Evolutionary conservation across 2,329 filamentous ascomycete species (phyloP).

Genomic region (Xylariomycetidae sp.): DNA sequence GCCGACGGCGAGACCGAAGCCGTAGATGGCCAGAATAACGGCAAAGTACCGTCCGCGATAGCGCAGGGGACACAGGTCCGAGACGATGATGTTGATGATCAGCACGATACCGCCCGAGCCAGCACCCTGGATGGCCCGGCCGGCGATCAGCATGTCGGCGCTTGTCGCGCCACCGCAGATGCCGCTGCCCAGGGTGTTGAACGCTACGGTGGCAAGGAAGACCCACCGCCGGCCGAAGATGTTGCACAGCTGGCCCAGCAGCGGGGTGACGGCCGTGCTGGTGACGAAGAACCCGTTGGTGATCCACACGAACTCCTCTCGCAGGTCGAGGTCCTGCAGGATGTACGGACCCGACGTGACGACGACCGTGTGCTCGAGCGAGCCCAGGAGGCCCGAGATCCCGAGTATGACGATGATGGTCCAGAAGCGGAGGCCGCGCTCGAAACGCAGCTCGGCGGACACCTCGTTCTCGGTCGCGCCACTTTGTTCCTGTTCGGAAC

Average conservation of each 20-base stretch:
- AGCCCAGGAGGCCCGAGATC: conserved; percentile 7
- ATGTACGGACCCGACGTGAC: background rate
- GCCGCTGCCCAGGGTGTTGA: background rate
- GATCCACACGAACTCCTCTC: conserved; percentile 4
- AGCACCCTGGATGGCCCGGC: background rate
- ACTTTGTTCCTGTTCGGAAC: too few species aligned
- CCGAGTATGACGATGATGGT: conserved; percentile 12
- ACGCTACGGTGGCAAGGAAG: background rate
- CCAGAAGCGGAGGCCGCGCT: conserved; percentile 17
- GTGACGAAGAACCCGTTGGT: conserved; percentile 4
- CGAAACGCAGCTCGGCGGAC: too few species aligned
- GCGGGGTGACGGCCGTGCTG: conserved; percentile 5
- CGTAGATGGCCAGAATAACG: background rate
- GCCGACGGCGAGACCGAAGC: background rate
- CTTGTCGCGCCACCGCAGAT: conserved; percentile 1
- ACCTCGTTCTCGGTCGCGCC: too few species aligned
- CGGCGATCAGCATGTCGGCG: background rate
- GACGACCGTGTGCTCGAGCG: conserved; percentile 5
- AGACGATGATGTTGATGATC: background rate
- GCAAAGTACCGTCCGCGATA: background rate
- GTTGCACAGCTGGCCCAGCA: conserved; percentile 37
- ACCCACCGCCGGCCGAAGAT: conserved; percentile 26
- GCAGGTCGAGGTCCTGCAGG: conserved; percentile 1
- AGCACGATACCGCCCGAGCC: background rate
- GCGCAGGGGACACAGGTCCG: background rate